Evolutionary conservation across 2,329 filamentous ascomycete genomes (phyloP).

Genomic region (Blastomyces percursus): DNA sequence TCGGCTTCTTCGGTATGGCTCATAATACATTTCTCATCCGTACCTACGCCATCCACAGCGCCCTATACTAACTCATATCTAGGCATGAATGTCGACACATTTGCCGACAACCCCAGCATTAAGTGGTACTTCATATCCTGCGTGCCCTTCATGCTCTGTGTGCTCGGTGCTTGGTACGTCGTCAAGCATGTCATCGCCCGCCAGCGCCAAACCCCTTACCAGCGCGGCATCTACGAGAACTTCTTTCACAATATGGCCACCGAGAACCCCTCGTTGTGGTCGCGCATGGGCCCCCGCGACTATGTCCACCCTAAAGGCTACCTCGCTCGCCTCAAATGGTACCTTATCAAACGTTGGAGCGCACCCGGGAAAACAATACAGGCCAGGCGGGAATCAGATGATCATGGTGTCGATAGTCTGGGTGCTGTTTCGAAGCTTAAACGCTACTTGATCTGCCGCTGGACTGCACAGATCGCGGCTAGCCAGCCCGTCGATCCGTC

Average conservation of each 20-base stretch:
- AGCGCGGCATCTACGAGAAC: slow-evolving; percentile 41
- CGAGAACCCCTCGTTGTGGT: slow-evolving; percentile 40
- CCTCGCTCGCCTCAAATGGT: slow-evolving; percentile 37
- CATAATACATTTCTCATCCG: neutral
- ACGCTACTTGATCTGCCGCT: slow-evolving; percentile 29
- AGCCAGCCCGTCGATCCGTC: neutral
- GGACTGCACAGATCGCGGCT: slow-evolving; percentile 28
- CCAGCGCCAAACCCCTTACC: slow-evolving; percentile 35
- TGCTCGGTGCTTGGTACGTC: slow-evolving; percentile 39
- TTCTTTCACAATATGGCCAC: slow-evolving; percentile 40
- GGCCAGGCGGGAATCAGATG: slow-evolving; percentile 12
- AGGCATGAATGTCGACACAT: slow-evolving; percentile 43
- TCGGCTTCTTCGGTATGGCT: slow-evolving; percentile 30
- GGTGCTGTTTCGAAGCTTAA: slow-evolving; percentile 31
- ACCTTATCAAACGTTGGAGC: slow-evolving; percentile 39
- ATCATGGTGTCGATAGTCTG: slow-evolving; percentile 28
- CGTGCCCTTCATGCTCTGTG: slow-evolving; percentile 36
- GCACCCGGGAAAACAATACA: slow-evolving; percentile 32
- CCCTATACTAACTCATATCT: slow-evolving; percentile 14
- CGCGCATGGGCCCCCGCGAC: slow-evolving; percentile 35
- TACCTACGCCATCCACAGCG: neutral
- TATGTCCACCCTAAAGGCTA: slow-evolving; percentile 32
- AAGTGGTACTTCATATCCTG: slow-evolving; percentile 42
- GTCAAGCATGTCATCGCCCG: slow-evolving; percentile 37
- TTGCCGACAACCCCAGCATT: slow-evolving; percentile 33